A percentile compares a stretch with the other conserved stretches of the same genome.
Conservation (phyloP, 2,329 filamentous ascomycete species). For the Apiospora sp. region DNA sequence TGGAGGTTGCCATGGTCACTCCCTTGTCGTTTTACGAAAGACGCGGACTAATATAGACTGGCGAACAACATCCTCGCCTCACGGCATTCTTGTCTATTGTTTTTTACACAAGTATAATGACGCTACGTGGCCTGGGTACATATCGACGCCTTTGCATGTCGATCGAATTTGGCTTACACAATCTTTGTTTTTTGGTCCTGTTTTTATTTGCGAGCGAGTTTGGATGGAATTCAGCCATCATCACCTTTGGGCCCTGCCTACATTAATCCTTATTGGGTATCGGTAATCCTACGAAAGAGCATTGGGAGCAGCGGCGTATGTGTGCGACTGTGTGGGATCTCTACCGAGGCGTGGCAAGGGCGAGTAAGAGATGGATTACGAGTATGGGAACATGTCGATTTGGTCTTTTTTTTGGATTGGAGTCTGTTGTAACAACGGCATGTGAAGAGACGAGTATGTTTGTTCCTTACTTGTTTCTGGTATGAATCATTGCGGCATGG, state of each 20-base stretch:
- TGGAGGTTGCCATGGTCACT: slow-evolving; percentile 24
- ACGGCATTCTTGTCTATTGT: slow-evolving; percentile 42
- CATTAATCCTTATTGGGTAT: slow-evolving; percentile 4
- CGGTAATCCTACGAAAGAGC: slow-evolving; percentile 11
- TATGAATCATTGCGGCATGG: slow-evolving; percentile 4
- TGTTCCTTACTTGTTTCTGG: slow-evolving; percentile 5
- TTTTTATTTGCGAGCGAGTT: slow-evolving; percentile 19
- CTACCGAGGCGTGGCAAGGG: not conserved
- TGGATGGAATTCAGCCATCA: slow-evolving; percentile 12
- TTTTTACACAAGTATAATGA: slow-evolving; percentile 38
- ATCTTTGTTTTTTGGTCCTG: slow-evolving; percentile 17
- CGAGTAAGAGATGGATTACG: slow-evolving; percentile 13
- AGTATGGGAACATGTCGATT: slow-evolving; percentile 13
- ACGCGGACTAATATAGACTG: slow-evolving; percentile 34
- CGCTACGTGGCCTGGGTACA: slow-evolving; percentile 37
- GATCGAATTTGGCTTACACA: slow-evolving; percentile 24
- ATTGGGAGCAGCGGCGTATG: slow-evolving; percentile 16
- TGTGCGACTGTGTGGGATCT: slow-evolving; percentile 13
- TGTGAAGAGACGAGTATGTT: slow-evolving; percentile 21
- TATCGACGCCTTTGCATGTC: slow-evolving; percentile 34
- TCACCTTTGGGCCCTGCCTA: slow-evolving; percentile 19
- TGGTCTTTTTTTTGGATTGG: slow-evolving; percentile 6
- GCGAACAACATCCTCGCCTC: slow-evolving; percentile 35
- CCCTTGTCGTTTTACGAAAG: slow-evolving; percentile 22
- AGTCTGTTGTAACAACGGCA: slow-evolving; percentile 22